These are phyloP conservation scores for Pichia sp. DNA, from an alignment of 1,139 yeast species.

Conservation along the genomic window DNA sequence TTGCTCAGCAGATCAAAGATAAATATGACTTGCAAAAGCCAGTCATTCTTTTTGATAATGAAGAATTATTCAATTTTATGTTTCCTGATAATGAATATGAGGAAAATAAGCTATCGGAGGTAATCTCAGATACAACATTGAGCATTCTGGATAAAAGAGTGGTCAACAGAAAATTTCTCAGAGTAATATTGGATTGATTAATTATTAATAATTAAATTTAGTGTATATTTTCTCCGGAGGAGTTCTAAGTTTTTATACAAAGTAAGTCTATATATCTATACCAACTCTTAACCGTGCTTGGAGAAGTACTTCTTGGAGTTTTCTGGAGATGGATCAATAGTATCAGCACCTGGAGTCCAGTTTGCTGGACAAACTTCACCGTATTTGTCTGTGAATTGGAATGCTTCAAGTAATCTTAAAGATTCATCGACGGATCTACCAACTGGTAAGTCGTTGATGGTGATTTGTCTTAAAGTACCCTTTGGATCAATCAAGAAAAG, in stretches of 20 bases:
- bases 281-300: slow-evolving; percentile 25
- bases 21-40: slow-evolving; percentile 17
- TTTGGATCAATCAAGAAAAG: slow-evolving; percentile 95
- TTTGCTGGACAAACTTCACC: slow-evolving; percentile 99
- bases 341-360: slow-evolving; percentile 97
- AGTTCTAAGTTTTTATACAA: not conserved
- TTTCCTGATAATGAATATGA: not conserved
- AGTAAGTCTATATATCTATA: not conserved
- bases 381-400: slow-evolving; percentile 97
- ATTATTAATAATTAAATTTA: not conserved
- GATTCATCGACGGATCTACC: slow-evolving; percentile 99
- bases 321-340: slow-evolving; percentile 83
- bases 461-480: slow-evolving; percentile 89
- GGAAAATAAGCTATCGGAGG: not conserved
- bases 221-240: not conserved
- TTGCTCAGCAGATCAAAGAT: slow-evolving; percentile 15
- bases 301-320: slow-evolving; percentile 77
- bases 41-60: slow-evolving; percentile 15
- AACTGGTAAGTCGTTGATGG: slow-evolving; percentile 96
- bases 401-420: slow-evolving; percentile 93
- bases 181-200: not conserved
- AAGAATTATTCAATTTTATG: slow-evolving; percentile 24
- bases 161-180: not conserved
- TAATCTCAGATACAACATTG: not conserved
- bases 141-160: slow-evolving; percentile 4